phyloP scores from a whole-genome alignment of 2,329 filamentous ascomycete genomes.

The Herpomyces periplanetae region DNA sequence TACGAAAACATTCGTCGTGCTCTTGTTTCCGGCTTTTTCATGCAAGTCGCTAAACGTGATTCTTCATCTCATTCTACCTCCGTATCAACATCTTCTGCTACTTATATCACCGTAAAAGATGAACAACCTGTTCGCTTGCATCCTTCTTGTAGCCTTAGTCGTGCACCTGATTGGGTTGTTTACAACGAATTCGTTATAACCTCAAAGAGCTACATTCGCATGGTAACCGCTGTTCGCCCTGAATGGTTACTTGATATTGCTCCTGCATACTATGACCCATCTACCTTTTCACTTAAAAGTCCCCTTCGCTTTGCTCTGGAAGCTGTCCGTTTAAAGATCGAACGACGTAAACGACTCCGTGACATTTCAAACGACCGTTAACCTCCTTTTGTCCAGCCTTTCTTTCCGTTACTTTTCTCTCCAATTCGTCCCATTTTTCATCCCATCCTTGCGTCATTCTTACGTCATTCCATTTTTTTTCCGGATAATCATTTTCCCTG shows the following conservation, averaged over 20 bases:
- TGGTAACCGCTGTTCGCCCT: conserved; percentile 55
- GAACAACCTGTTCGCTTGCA: conserved; percentile 74
- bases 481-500: too few species aligned
- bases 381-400: too few species aligned
- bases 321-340: too few species aligned
- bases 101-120: conserved; percentile 84
- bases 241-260: conserved; percentile 92
- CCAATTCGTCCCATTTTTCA: too few species aligned
- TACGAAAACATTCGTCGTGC: conserved; percentile 87
- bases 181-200: conserved; percentile 97
- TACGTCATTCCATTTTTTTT: too few species aligned
- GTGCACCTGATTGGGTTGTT: conserved; percentile 78
- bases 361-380: too few species aligned
- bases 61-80: conserved; percentile 46
- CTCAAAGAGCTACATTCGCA: conserved; percentile 88
- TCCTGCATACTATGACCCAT: conserved; percentile 58
- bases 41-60: conserved; percentile 92
- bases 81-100: too few species aligned
- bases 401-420: too few species aligned
- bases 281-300: too few species aligned
- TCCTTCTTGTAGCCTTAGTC: conserved; percentile 52
- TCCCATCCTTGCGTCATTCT: too few species aligned
- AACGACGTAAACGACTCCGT: too few species aligned
- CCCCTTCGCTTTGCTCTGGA: too few species aligned
- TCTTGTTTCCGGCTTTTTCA: conserved; percentile 81